Evolutionary conservation across 441 rosid genomes (phyloP).

Genomic region (Eruca vesicaria): DNA sequence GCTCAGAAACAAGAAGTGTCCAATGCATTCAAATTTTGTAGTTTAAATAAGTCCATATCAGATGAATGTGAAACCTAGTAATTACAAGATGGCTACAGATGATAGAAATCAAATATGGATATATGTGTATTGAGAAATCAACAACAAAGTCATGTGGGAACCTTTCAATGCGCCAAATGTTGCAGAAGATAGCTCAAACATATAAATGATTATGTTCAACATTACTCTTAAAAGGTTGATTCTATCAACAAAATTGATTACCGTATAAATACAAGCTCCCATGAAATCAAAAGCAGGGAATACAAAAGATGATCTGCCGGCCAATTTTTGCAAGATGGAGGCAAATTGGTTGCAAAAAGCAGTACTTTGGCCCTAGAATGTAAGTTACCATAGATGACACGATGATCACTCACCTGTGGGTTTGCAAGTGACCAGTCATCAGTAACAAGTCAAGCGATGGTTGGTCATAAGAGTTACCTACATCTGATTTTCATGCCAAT

Average conservation of each 20-base stretch:
- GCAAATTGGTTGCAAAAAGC: no score
- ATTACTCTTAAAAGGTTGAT: not conserved
- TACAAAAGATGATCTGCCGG: not conserved
- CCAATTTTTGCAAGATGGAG: no score
- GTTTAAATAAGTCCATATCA: not conserved
- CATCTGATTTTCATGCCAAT: slow-evolving; percentile 92
- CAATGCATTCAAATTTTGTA: slow-evolving; percentile 15
- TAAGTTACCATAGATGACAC: no score
- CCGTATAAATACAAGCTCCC: slow-evolving; percentile 27
- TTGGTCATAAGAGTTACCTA: slow-evolving; percentile 48
- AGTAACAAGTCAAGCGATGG: not conserved
- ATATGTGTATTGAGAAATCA: no score
- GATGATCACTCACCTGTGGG: no score
- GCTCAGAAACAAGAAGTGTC: slow-evolving; percentile 4
- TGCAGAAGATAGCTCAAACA: no score
- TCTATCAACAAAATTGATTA: slow-evolving; percentile 21
- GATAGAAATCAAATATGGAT: not conserved
- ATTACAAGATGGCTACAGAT: not conserved
- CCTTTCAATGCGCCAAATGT: no score
- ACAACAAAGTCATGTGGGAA: no score
- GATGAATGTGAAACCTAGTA: not conserved
- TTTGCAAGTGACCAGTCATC: not conserved
- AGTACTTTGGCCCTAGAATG: no score
- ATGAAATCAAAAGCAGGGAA: slow-evolving; percentile 20
- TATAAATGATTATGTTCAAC: no score